Percentiles rank a stretch among this genome's conserved stretches.
phyloP scores from a whole-genome alignment of 2,329 filamentous ascomycete species.

The Ophiocordyceps camponoti-floridani region DNA sequence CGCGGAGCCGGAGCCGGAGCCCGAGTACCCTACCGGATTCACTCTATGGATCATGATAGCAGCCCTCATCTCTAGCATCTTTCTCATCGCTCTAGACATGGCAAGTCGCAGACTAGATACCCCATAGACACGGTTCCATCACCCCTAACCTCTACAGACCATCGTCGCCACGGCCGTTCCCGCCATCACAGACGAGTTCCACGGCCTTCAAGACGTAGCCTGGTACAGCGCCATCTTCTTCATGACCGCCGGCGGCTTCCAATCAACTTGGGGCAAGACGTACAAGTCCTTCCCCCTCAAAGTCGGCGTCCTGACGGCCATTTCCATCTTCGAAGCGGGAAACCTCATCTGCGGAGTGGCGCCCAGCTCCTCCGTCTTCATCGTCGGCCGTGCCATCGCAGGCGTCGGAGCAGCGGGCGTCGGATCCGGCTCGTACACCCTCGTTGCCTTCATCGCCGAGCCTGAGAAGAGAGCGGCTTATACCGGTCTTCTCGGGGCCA shows the following conservation, averaged over 20 bases:
- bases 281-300: constrained; percentile 20
- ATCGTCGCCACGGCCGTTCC: constrained; percentile 25
- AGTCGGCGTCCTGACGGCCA: constrained; percentile 14
- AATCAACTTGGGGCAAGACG: constrained; percentile 9
- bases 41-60: background rate
- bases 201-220: constrained; percentile 20
- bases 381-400: constrained; percentile 24
- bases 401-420: constrained; percentile 27
- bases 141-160: constrained; percentile 6
- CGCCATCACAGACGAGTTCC: constrained; percentile 20
- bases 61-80: background rate
- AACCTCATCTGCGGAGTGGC: constrained; percentile 23
- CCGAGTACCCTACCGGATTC: background rate
- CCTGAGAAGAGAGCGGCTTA: constrained; percentile 17
- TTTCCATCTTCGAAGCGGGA: constrained; percentile 24
- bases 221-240: constrained; percentile 30
- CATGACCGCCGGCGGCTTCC: constrained; percentile 10
- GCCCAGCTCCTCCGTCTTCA: constrained; percentile 6
- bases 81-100: constrained; percentile 2
- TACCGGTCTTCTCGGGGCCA: constrained; percentile 18
- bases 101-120: background rate
- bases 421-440: constrained; percentile 28
- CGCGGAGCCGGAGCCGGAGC: background rate
- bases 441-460: constrained; percentile 25
- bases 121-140: too few relatives aligned